Conservation (phyloP, 805 yeast species). For the Osmozyma mogii region DNA sequence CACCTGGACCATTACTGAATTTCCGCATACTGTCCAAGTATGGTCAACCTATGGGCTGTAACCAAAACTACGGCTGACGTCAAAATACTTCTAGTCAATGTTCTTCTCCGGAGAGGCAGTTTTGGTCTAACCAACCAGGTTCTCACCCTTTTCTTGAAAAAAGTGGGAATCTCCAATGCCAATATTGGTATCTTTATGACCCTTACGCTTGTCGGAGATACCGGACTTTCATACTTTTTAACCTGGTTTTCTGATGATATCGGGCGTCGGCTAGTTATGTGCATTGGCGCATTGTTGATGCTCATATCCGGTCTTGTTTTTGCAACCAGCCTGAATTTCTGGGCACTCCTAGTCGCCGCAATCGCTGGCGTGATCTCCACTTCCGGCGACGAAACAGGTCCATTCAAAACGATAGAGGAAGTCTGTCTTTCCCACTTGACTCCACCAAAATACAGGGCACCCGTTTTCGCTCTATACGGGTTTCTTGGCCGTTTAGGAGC, state of each 20-base stretch:
- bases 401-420: slow-evolving; percentile 81
- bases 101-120: slow-evolving; percentile 61
- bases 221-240: slow-evolving; percentile 55
- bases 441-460: slow-evolving; percentile 55
- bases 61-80: no score
- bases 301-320: slow-evolving; percentile 57
- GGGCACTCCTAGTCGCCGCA: slow-evolving; percentile 59
- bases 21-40: no score
- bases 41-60: no score
- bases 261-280: slow-evolving; percentile 62
- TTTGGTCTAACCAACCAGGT: slow-evolving; percentile 79
- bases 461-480: slow-evolving; percentile 68
- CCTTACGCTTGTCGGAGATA: slow-evolving; percentile 72
- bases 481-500: slow-evolving; percentile 63
- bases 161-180: slow-evolving; percentile 46
- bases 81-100: slow-evolving; percentile 57
- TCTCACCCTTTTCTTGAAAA: slow-evolving; percentile 56
- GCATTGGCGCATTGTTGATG: slow-evolving; percentile 63
- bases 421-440: slow-evolving; percentile 76
- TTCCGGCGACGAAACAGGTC: slow-evolving; percentile 86
- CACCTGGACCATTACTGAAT: no score
- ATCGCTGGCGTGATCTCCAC: slow-evolving; percentile 82
- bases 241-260: slow-evolving; percentile 72
- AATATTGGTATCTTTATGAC: slow-evolving; percentile 77
- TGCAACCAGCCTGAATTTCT: slow-evolving; percentile 45